Base-by-base conservation (phyloP, 176 grass and related monocot genomes). In the Avena sativa region DNA sequence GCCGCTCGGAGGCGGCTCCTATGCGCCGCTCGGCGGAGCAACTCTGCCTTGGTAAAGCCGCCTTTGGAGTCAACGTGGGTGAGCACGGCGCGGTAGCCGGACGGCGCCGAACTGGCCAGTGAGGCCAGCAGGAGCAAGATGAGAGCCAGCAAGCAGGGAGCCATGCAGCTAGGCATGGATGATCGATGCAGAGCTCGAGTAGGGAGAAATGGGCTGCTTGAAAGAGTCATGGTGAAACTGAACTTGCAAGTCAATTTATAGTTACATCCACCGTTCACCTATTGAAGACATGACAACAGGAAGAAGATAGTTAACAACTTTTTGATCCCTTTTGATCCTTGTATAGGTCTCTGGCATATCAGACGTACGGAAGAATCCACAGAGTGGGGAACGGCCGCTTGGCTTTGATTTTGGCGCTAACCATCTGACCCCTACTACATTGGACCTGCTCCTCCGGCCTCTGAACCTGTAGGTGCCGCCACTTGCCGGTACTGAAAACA, bases 51-150 rank as follows among this genome's bases (percentile, higher is more conserved):
- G n/a, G 32, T 58, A 50, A 72, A 72, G 51, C 67, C 34, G 13
- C 51, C 81, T 12, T 72, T 71, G 51, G 81, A 40, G 67, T 83
- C 81, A 2, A 83, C 14, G 50, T 83, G 81, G 81, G 67, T 59
- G 12, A 83, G 81, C 20, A 16, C 49, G 8, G 16, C 40, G 51
- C 81, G 81, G 67, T 59, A 59, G 34, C 67, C 67, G 0, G 67
- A 72, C 1, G 34, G 49, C 0, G n/a, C 30, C 6, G 50, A 56
- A 20, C 7, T 12, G 50, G 4, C 11, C 7, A 58, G 7, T 14
- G 50, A 25, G 6, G 20, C 17, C 3, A 43, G 11, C 0, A 83
- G 38, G 12, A 71, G 12, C 0, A 57, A 43, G 12, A 0, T 28
- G 40, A 43, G 40, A 43, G 40, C 40, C 9, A 71, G 65, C 19